phyloP scores from a whole-genome alignment of 1,284 basidiomycete species.

The Chiua sp. region DNA sequence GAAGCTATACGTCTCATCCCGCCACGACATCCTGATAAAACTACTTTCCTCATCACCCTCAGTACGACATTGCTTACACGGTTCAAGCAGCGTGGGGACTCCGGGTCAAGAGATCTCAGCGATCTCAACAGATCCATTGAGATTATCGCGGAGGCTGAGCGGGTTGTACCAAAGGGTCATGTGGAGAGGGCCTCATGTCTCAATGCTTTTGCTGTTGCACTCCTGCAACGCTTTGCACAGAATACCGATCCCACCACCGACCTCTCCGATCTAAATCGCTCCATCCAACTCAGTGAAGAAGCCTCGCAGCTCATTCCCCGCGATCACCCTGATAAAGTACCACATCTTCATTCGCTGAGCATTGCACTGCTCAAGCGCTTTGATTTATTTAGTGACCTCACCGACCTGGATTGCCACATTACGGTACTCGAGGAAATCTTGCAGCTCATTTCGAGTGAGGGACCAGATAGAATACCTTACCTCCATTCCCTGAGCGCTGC shows the following conservation, averaged over 20 bases:
- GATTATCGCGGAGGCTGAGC: neutral
- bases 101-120: neutral
- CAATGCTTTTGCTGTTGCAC: neutral
- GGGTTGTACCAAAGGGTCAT: neutral
- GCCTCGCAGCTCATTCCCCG: neutral
- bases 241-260: neutral
- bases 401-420: neutral
- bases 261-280: neutral
- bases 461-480: neutral
- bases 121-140: slow-evolving; percentile 6
- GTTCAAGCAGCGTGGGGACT: neutral
- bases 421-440: no score
- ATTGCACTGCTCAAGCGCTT: neutral
- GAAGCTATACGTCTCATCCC: neutral
- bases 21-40: neutral
- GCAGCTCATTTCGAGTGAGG: neutral
- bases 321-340: neutral
- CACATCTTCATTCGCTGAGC: neutral
- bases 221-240: neutral
- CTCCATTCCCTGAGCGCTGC: slow-evolving; percentile 9
- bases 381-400: neutral
- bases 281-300: neutral
- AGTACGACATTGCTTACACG: neutral
- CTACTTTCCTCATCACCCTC: neutral
- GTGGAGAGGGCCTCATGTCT: neutral